Base-by-base conservation (phyloP, 805 yeast genomes). In the Saturnispora hagleri region DNA sequence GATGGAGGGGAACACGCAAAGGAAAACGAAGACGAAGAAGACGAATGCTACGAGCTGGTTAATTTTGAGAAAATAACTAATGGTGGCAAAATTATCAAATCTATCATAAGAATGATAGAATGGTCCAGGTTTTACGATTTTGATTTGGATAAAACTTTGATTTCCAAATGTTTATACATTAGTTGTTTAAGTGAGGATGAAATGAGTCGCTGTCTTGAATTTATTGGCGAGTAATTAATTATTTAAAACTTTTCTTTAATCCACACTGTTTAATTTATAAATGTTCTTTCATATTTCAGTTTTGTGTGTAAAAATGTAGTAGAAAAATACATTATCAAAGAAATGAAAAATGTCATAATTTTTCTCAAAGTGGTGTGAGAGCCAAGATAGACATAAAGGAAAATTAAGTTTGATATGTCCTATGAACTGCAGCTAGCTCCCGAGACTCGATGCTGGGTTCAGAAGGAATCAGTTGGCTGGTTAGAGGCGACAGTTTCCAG, bases 161-260 rank as follows among this genome's bases (percentile, higher is more conserved):
- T 91, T 55, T 82, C 95, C 51, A 88, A 84, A 63, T 90, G 97
- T 67, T 75, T 89, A 35, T 89, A 89, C 67, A 79, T 89, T 56
- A 81, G 82, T 57, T 75, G 89, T 6, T 69, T 87, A 49, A 79
- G 83, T 40, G 88, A 82, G 57, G 85, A 81, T 26, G 95, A 88
- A 64, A 82, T 84, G 82, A 62, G 62, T 12, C 60, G 58, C n/a
- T 73, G 78, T 52, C 53, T 63, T 26, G 47, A 55, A 10, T 55
- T 61, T 17, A 45, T 66, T 18, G 51, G 45, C 12, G 46, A 40
- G 5, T 54, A 34, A 41, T 27, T 4, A 28, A 12, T 13, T 22
- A 9, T 42, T 17, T 20, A 4, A 18, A 17, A 31, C 9, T 43
- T 27, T 43, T 33, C 15, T 31, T 15, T 35, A 33, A 24, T 41